These are phyloP conservation scores for Acacia melanoxylon DNA, from an alignment of 306 rosid genomes.

Conservation along the genomic window DNA sequence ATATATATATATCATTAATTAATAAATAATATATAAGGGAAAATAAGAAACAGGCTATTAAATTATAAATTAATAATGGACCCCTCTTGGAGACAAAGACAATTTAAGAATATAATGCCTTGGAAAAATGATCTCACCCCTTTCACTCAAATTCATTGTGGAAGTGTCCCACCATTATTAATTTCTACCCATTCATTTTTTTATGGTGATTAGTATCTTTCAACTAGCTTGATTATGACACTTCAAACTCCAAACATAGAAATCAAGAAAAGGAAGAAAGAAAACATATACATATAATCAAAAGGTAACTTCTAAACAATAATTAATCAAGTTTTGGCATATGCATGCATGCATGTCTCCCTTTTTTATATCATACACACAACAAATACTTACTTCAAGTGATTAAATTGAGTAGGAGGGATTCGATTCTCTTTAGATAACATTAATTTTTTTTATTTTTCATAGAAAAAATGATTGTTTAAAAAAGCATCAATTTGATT, in stretches of 20 bases:
- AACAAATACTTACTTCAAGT: background rate
- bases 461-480: too few relatives aligned
- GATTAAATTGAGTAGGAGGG: background rate
- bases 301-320: conserved; percentile 35
- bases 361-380: background rate
- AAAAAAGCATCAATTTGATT: too few relatives aligned
- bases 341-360: conserved; percentile 9
- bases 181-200: conserved; percentile 34
- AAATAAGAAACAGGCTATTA: background rate
- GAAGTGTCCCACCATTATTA: conserved; percentile 38
- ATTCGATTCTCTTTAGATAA: background rate
- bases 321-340: background rate
- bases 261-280: conserved; percentile 19
- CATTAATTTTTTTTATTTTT: too few relatives aligned
- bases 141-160: conserved; percentile 32
- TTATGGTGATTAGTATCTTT: conserved; percentile 28
- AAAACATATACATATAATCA: conserved; percentile 35
- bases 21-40: background rate
- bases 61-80: background rate
- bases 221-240: conserved; percentile 36
- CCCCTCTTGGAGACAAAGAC: conserved; percentile 57
- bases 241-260: conserved; percentile 41
- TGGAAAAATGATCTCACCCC: conserved; percentile 30
- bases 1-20: background rate
- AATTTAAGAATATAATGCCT: conserved; percentile 48